Evolutionary conservation across 2,329 filamentous ascomycete species (phyloP).

Genomic region (Saccharata proteae): DNA sequence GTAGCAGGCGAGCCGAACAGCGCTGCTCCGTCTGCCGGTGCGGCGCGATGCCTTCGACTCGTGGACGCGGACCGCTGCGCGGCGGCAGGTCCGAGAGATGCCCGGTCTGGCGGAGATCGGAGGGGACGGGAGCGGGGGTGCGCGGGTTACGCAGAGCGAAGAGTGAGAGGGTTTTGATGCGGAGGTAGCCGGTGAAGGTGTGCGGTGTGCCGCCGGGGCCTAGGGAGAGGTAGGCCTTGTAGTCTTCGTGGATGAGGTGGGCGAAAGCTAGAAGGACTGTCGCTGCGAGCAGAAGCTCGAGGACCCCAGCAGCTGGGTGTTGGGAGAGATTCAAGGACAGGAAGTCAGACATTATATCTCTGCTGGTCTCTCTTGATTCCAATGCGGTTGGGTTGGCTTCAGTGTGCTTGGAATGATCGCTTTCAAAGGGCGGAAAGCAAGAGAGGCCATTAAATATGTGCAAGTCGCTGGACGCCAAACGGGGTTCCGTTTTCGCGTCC

Average conservation of each 20-base stretch:
- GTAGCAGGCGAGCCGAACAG: slow-evolving; percentile 32
- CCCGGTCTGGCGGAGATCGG: slow-evolving; percentile 40
- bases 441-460: no score
- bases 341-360: no score
- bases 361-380: no score
- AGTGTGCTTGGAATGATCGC: no score
- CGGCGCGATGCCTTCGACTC: slow-evolving; percentile 64
- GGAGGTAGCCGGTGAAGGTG: slow-evolving; percentile 60
- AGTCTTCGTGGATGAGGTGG: slow-evolving; percentile 52
- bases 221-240: slow-evolving; percentile 61
- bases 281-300: slow-evolving; percentile 17
- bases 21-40: slow-evolving; percentile 67
- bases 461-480: no score
- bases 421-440: no score
- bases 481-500: no score
- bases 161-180: slow-evolving; percentile 59
- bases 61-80: slow-evolving; percentile 52
- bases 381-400: no score
- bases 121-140: slow-evolving; percentile 41
- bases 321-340: neutral
- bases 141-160: slow-evolving; percentile 63
- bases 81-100: slow-evolving; percentile 50
- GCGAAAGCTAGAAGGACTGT: no score
- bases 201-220: slow-evolving; percentile 71
- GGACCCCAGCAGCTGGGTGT: slow-evolving; percentile 7